Evolutionary conservation across 345 rosid species (phyloP).

Genomic region (Conringia planisiliqua): DNA sequence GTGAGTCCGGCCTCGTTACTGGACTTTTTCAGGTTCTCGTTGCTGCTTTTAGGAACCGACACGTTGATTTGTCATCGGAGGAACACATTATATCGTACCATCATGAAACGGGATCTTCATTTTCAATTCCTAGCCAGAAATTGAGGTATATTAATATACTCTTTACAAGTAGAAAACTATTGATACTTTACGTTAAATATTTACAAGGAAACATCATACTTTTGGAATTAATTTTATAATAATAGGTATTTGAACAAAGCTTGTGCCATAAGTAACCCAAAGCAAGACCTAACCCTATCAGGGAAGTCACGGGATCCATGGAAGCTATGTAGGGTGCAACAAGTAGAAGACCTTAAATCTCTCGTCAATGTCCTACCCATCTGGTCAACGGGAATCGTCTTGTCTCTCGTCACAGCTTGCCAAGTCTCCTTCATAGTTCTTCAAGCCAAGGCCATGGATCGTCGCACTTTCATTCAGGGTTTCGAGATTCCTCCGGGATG

Average conservation of each 20-base stretch:
- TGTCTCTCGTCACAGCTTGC: conserved; percentile 26
- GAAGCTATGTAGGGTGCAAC: conserved; percentile 55
- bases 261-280: conserved; percentile 37
- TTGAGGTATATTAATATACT: conserved; percentile 34
- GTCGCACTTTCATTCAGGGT: conserved; percentile 38
- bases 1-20: conserved; percentile 36
- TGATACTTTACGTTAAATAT: neutral
- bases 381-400: conserved; percentile 54
- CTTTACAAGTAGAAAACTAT: neutral
- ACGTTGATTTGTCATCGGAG: conserved; percentile 17
- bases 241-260: conserved; percentile 57
- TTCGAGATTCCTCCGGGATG: conserved; percentile 61
- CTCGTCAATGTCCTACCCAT: conserved; percentile 45
- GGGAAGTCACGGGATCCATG: conserved; percentile 38
- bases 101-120: conserved; percentile 20
- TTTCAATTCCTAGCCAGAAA: conserved; percentile 38
- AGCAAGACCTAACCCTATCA: conserved; percentile 34
- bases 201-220: neutral
- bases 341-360: conserved; percentile 63
- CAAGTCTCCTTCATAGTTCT: conserved; percentile 44
- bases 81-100: conserved; percentile 2
- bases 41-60: conserved; percentile 37
- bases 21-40: conserved; percentile 49
- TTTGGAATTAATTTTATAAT: neutral
- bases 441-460: conserved; percentile 50